Base-by-base conservation (phyloP, 306 rosid species). In the Pachyrhizus erosus region DNA sequence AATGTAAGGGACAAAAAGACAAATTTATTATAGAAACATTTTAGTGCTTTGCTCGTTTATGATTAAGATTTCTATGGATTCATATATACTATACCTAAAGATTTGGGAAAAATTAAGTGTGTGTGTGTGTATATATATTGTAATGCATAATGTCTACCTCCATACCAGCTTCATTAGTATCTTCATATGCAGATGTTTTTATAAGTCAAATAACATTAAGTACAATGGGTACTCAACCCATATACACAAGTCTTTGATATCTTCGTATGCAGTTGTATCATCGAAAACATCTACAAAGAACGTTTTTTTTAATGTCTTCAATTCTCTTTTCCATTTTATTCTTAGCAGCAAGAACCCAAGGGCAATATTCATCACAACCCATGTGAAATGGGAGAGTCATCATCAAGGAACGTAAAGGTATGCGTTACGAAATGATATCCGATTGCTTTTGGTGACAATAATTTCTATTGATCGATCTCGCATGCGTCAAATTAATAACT, bases 371-470 rank as follows among this genome's bases (percentile, higher is more conserved):
- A 27, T 43, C 49, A 3, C 11, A 26, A 29, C 0, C 48, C 4
- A 31, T 18, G 14, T 55, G 69, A 40, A 26, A 43, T 27, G 48
- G 72, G 42, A 39, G 66, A 39, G 3, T 17, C 75, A 42, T 66
- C 69, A 10, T 52, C 67, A 52, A 54, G 77, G 69, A 54, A 24
- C 69, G 45, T 10, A 1, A 54, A 4, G 69, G 83, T 79, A 68
- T 29, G 9, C 17, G 9, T n/a, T 49, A 26, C 15, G 1, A 7
- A 5, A 12, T 54, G 5, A 73, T 51, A 27, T 26, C 51, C 26
- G 2, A 46, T 9, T 73, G 18, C 39, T 52, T 75, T 77, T 11
- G 29, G 48, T 64, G 33, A 7, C 9, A 26, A 14, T 10, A 31
- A 42, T n/a, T 11, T 76, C 3, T 17, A 43, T 61, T 39, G 73